These are phyloP conservation scores for Alternaria sp. DNA, from an alignment of 2,329 filamentous ascomycete species.

Conservation along the genomic window DNA sequence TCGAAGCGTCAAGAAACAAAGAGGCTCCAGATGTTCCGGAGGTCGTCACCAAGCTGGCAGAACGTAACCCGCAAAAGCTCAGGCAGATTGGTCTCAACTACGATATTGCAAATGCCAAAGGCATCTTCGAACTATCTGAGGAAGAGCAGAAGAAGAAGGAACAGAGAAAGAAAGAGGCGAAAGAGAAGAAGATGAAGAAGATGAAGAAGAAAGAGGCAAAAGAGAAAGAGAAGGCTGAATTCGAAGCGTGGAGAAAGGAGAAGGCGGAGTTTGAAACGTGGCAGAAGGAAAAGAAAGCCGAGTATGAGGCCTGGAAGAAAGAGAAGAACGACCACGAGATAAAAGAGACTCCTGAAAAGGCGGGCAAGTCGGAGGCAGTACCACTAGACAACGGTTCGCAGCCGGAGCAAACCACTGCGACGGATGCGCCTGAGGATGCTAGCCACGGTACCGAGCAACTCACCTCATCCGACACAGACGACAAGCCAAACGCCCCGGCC, in stretches of 20 bases:
- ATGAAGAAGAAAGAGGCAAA: slow-evolving; percentile 35
- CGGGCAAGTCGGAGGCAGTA: neutral
- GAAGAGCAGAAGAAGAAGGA: slow-evolving; percentile 51
- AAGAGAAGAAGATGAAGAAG: slow-evolving; percentile 34
- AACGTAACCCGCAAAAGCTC: slow-evolving; percentile 59
- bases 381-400: neutral
- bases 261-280: slow-evolving; percentile 30
- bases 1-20: slow-evolving; percentile 65
- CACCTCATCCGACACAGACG: neutral
- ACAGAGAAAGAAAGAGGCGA: slow-evolving; percentile 44
- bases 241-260: slow-evolving; percentile 44
- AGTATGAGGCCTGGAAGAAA: slow-evolving; percentile 44
- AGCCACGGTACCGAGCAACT: neutral
- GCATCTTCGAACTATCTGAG: slow-evolving; percentile 58
- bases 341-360: slow-evolving; percentile 22
- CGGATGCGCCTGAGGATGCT: neutral
- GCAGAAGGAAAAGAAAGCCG: slow-evolving; percentile 39
- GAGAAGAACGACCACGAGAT: slow-evolving; percentile 11
- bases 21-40: slow-evolving; percentile 65
- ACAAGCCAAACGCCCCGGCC: neutral
- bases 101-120: slow-evolving; percentile 72
- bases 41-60: slow-evolving; percentile 57
- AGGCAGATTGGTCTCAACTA: slow-evolving; percentile 70
- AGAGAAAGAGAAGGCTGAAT: slow-evolving; percentile 40
- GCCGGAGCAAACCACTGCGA: neutral